These are phyloP conservation scores for Ophiostoma novo-ulmi DNA, from an alignment of 2,329 filamentous ascomycete species.

Conservation along the genomic window DNA sequence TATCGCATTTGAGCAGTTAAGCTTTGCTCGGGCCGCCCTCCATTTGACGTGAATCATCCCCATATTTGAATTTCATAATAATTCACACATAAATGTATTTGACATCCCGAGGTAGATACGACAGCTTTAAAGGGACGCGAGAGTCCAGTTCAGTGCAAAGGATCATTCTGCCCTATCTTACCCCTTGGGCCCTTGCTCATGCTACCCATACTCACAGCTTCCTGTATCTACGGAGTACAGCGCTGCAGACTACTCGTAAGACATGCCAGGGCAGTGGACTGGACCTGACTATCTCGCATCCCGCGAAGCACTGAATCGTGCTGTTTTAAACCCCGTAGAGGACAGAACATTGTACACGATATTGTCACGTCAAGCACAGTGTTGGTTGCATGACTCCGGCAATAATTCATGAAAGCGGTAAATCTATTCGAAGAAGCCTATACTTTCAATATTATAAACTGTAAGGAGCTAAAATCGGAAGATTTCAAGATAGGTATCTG, in stretches of 20 bases:
- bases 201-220: not conserved
- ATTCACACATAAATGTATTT: too few relatives aligned
- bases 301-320: not conserved
- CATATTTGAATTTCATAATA: not conserved
- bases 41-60: not conserved
- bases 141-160: not conserved
- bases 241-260: not conserved
- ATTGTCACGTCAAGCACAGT: too few relatives aligned
- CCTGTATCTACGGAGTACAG: not conserved
- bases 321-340: not conserved
- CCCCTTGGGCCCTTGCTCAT: not conserved
- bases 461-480: not conserved
- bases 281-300: not conserved
- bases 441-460: not conserved
- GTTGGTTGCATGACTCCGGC: not conserved
- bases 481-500: not conserved
- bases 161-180: not conserved
- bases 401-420: conserved; percentile 11
- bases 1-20: not conserved
- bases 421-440: not conserved
- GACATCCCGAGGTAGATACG: conserved; percentile 10
- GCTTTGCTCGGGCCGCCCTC: not conserved
- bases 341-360: too few relatives aligned
- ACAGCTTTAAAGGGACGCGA: not conserved
- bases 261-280: not conserved